Conservation (phyloP, 1,284 basidiomycete species). For the Volvariella surrecta region DNA sequence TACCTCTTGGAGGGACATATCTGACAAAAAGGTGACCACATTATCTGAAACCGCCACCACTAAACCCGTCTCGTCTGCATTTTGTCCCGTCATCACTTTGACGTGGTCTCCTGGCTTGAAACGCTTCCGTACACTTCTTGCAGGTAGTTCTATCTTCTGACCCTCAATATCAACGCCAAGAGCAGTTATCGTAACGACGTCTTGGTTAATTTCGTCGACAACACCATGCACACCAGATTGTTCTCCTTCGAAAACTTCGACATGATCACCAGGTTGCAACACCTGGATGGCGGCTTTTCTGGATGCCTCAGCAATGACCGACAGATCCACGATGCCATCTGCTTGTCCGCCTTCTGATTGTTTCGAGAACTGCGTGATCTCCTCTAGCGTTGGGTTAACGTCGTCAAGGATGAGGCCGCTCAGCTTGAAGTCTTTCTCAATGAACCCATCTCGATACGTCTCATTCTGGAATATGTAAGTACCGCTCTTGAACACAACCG, state of each 20-base stretch:
- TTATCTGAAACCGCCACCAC: conserved; percentile 90
- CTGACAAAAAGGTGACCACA: conserved; percentile 94
- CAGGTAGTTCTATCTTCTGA: conserved; percentile 82
- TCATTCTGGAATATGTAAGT: conserved; percentile 87
- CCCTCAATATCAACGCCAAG: conserved; percentile 79
- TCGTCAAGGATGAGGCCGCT: conserved; percentile 78
- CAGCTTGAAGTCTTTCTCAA: conserved; percentile 93
- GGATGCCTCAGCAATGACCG: conserved; percentile 83
- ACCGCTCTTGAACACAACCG: conserved; percentile 65
- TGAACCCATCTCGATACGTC: conserved; percentile 90
- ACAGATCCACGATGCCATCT: conserved; percentile 64
- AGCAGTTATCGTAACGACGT: conserved; percentile 81
- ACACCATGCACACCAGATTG: conserved; percentile 90
- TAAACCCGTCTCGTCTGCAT: conserved; percentile 92
- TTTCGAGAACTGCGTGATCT: conserved; percentile 86
- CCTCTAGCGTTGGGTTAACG: conserved; percentile 92
- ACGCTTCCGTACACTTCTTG: conserved; percentile 85
- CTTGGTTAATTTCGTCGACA: conserved; percentile 84
- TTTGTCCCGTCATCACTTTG: conserved; percentile 95
- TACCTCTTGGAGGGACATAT: conserved; percentile 93
- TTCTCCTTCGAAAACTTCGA: conserved; percentile 97
- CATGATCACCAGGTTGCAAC: conserved; percentile 94
- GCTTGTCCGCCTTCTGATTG: conserved; percentile 54
- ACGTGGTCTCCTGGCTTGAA: conserved; percentile 98
- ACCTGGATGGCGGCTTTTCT: conserved; percentile 82